A percentile compares a stretch with the other conserved stretches of the same genome.
These are phyloP conservation scores for Pseudoturritis turrita DNA, from an alignment of 345 rosid genomes.

Conservation along the genomic window DNA sequence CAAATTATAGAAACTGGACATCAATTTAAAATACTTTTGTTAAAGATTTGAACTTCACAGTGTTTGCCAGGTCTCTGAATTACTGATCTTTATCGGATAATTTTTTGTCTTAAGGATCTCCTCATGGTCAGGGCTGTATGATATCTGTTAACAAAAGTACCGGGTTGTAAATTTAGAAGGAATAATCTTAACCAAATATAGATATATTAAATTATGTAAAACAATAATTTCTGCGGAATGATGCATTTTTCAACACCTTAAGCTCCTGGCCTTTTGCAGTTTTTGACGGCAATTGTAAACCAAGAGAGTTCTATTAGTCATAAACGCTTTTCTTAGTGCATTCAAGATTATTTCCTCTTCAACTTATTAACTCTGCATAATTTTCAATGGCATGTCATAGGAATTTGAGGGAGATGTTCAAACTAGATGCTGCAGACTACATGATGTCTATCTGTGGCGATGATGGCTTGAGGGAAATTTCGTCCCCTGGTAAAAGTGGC, in stretches of 20 bases:
- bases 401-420: conserved; percentile 97
- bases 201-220: background rate
- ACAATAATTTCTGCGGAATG: background rate
- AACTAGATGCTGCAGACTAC: conserved; percentile 96
- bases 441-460: conserved; percentile 99
- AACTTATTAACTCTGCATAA: background rate
- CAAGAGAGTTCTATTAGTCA: background rate
- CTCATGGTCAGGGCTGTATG: background rate
- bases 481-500: conserved; percentile 97
- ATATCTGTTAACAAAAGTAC: background rate
- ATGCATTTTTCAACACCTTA: background rate
- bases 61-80: background rate
- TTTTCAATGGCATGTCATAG: conserved; percentile 37
- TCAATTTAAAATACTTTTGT: background rate
- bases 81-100: background rate
- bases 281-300: background rate
- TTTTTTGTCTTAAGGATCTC: background rate
- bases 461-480: conserved; percentile 77
- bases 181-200: background rate
- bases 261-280: background rate
- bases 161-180: background rate
- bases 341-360: conserved; percentile 1
- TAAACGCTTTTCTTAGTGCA: background rate
- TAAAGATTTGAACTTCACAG: background rate
- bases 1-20: background rate